phyloP scores from a whole-genome alignment of 2,329 filamentous ascomycete species.

The Colletotrichum sp. region DNA sequence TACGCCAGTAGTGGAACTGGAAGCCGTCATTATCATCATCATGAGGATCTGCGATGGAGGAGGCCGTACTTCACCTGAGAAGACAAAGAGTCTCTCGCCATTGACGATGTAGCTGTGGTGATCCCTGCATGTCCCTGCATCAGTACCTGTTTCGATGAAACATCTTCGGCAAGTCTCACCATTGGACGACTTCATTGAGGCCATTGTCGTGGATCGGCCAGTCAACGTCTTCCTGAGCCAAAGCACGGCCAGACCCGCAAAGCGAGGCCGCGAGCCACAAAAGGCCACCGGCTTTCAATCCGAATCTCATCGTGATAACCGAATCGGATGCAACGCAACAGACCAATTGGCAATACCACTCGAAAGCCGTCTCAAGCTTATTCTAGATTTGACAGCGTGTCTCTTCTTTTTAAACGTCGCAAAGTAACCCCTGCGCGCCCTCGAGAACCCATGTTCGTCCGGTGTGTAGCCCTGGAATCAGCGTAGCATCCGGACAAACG shows the following conservation, averaged over 20 bases:
- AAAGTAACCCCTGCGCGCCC: background rate
- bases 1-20: slow-evolving; percentile 37
- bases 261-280: slow-evolving; percentile 17
- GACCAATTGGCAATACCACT: slow-evolving; percentile 3
- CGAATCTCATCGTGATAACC: slow-evolving; percentile 7
- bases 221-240: slow-evolving; percentile 6
- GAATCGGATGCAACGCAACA: background rate
- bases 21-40: slow-evolving; percentile 39
- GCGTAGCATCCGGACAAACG: slow-evolving; percentile 12
- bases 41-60: background rate
- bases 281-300: slow-evolving; percentile 6
- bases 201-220: slow-evolving; percentile 36
- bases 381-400: background rate
- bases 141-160: background rate
- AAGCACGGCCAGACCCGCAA: background rate
- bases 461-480: background rate
- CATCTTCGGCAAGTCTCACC: slow-evolving; percentile 23
- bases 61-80: slow-evolving; percentile 41
- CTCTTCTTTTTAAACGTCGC: background rate
- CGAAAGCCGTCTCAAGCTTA: background rate
- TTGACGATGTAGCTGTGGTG: slow-evolving; percentile 46
- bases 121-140: slow-evolving; percentile 33
- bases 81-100: slow-evolving; percentile 45
- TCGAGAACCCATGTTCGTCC: background rate
- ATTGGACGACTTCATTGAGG: slow-evolving; percentile 36